A percentile compares a stretch with the other conserved stretches of the same genome.
Evolutionary conservation across 345 rosid species (phyloP).

Genomic region (Diplotaxis tenuifolia): DNA sequence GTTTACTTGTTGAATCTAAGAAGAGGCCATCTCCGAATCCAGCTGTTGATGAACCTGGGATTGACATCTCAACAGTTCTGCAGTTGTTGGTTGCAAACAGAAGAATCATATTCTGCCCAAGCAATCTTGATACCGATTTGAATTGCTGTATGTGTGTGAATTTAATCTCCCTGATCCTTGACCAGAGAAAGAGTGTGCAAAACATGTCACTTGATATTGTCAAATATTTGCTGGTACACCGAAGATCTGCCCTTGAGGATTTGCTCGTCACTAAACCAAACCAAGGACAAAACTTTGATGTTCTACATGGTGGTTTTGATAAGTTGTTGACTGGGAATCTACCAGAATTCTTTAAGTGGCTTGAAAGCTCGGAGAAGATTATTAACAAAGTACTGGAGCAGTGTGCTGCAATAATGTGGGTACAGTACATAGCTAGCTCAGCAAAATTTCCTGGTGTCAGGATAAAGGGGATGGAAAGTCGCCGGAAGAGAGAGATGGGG

Average conservation of each 20-base stretch:
- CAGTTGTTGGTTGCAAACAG: conserved; percentile 92
- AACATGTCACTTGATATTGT: conserved; percentile 78
- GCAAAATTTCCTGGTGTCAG: conserved; percentile 95
- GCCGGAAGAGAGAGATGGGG: conserved; percentile 90
- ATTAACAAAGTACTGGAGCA: conserved; percentile 89
- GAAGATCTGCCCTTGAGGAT: conserved; percentile 87
- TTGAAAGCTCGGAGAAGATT: conserved; percentile 67
- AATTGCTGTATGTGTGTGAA: conserved; percentile 92
- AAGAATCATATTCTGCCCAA: conserved; percentile 87
- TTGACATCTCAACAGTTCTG: conserved; percentile 74
- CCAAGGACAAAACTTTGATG: conserved; percentile 82
- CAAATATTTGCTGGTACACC: conserved; percentile 81
- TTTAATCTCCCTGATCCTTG: conserved; percentile 76
- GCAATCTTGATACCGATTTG: conserved; percentile 87
- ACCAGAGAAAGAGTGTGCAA: conserved; percentile 77
- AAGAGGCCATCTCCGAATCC: conserved; percentile 49
- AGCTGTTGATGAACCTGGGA: conserved; percentile 67
- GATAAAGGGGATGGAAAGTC: conserved; percentile 88
- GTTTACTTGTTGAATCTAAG: conserved; percentile 70
- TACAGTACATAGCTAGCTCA: conserved; percentile 85
- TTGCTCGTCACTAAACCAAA: conserved; percentile 82
- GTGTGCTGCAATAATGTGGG: conserved; percentile 97
- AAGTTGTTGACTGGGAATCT: conserved; percentile 75
- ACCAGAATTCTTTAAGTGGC: conserved; percentile 80
- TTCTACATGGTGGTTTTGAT: conserved; percentile 94